Evolutionary conservation across 352 stramenopile genomes (phyloP).

Genomic region (Globisporangium emineosum): DNA sequence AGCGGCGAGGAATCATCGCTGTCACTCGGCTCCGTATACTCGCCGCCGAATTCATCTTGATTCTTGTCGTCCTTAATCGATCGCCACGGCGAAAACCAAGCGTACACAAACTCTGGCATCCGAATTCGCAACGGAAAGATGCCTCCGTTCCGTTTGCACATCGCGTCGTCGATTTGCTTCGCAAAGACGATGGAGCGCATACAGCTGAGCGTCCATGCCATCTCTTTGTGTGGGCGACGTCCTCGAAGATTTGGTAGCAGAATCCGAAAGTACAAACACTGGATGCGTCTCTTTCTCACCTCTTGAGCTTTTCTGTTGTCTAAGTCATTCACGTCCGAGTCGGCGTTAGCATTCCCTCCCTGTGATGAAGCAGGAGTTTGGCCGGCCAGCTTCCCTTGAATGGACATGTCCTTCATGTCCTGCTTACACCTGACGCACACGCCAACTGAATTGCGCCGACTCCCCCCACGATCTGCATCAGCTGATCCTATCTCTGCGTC

Average conservation of each 20-base stretch:
- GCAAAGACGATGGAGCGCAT: constrained; percentile 89
- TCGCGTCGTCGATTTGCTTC: constrained; percentile 83
- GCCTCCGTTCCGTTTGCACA: constrained; percentile 49
- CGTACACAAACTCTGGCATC: constrained; percentile 93
- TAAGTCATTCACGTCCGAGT: neutral
- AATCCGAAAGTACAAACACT: constrained; percentile 90
- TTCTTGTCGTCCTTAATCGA: constrained; percentile 59
- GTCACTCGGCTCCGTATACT: neutral
- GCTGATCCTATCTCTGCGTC: neutral
- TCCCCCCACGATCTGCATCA: neutral
- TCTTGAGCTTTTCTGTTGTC: constrained; percentile 16
- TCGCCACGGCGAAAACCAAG: constrained; percentile 86
- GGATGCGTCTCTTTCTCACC: constrained; percentile 43
- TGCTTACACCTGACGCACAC: constrained; percentile 69
- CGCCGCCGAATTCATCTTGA: constrained; percentile 27
- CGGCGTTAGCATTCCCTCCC: neutral
- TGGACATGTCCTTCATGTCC: constrained; percentile 34
- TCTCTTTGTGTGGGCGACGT: constrained; percentile 66
- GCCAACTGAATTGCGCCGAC: constrained; percentile 5
- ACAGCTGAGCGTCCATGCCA: constrained; percentile 85
- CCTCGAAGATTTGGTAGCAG: constrained; percentile 88
- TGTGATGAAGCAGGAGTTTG: neutral
- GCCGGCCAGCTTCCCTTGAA: constrained; percentile 16
- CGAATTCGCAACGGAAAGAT: constrained; percentile 57
- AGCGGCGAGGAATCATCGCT: constrained; percentile 4